A percentile compares a stretch with the other conserved stretches of the same genome.
phyloP scores from a whole-genome alignment of 257 asterid genomes.

The Nicotiana undulata region DNA sequence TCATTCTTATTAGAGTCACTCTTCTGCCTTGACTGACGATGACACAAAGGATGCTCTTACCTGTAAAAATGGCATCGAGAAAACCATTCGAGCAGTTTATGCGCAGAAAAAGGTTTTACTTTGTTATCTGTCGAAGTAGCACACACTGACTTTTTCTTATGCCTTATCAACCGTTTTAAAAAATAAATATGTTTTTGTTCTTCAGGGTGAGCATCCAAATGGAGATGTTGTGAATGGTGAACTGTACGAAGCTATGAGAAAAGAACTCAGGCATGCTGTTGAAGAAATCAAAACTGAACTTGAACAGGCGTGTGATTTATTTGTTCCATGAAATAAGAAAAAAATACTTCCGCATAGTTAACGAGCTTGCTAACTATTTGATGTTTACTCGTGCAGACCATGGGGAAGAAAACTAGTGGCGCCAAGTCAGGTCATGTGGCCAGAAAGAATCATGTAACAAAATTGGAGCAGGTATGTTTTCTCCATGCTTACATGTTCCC shows the following conservation, averaged over 20 bases:
- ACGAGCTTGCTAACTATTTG: background rate
- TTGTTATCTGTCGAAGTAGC: background rate
- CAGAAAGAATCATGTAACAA: constrained; percentile 33
- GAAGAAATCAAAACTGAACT: constrained; percentile 71
- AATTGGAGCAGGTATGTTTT: constrained; percentile 46
- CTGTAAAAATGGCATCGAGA: constrained; percentile 51
- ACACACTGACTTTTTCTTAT: background rate
- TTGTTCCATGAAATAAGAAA: background rate
- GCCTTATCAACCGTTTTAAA: background rate
- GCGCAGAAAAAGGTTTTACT: constrained; percentile 54
- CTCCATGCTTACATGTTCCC: background rate
- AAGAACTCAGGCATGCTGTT: constrained; percentile 81
- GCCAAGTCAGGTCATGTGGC: constrained; percentile 33
- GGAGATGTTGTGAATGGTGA: constrained; percentile 45
- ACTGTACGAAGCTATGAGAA: constrained; percentile 63
- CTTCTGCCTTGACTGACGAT: constrained; percentile 73
- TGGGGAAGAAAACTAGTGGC: constrained; percentile 33
- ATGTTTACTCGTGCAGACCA: constrained; percentile 30
- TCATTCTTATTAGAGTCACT: constrained; percentile 53
- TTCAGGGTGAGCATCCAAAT: constrained; percentile 53
- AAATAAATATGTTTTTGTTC: background rate
- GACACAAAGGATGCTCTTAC: constrained; percentile 48
- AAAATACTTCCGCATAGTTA: background rate
- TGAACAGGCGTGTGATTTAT: constrained; percentile 49
- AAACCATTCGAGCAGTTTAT: constrained; percentile 62